phyloP scores from a whole-genome alignment of 208 protist genomes.

The Acanthamoeba healyi region DNA sequence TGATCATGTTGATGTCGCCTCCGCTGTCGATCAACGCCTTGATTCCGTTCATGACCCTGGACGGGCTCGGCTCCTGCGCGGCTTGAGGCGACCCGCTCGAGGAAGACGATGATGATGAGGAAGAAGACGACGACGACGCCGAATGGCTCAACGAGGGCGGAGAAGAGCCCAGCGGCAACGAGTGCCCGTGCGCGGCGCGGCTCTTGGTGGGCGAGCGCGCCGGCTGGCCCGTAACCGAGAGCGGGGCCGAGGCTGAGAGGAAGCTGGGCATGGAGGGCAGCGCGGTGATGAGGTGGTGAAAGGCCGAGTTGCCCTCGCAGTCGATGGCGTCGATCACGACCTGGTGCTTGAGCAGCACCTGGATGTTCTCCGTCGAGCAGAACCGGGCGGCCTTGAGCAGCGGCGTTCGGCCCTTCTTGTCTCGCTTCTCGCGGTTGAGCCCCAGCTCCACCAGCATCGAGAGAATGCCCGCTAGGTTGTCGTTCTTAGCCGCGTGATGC shows the following conservation, averaged over 20 bases:
- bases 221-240: neutral
- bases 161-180: neutral
- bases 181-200: neutral
- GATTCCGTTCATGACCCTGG: conserved; percentile 14
- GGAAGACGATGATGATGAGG: neutral
- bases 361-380: conserved; percentile 34
- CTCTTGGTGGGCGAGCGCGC: conserved; percentile 28
- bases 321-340: conserved; percentile 1
- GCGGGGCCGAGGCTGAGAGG: neutral
- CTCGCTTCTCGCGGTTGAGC: conserved; percentile 34
- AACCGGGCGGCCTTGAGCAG: conserved; percentile 15
- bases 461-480: neutral
- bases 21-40: neutral
- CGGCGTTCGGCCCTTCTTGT: conserved; percentile 49
- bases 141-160: neutral
- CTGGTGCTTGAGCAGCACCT: conserved; percentile 2
- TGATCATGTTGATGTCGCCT: conserved; percentile 54
- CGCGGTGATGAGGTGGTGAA: conserved; percentile 8
- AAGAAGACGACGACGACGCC: neutral
- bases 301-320: conserved; percentile 33
- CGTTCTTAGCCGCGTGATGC: conserved; percentile 3
- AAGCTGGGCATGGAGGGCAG: neutral
- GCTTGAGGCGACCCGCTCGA: neutral
- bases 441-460: neutral
- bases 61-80: neutral